These are phyloP conservation scores for Pholiota molesta DNA, from an alignment of 768 basidiomycete genomes.

Conservation along the genomic window DNA sequence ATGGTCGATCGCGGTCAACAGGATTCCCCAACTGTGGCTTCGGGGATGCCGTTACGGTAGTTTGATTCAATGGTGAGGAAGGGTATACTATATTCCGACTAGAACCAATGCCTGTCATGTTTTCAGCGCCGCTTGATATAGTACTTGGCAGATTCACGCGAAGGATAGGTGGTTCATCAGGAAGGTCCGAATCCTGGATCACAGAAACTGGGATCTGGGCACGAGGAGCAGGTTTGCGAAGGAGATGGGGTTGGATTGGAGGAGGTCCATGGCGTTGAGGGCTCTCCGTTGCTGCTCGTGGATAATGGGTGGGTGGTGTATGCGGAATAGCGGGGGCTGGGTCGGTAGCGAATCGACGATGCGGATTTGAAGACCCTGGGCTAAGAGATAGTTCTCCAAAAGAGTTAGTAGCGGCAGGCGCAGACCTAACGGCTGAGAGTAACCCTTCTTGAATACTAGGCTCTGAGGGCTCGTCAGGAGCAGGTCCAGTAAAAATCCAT, in stretches of 20 bases:
- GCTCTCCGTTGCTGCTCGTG: slow-evolving; percentile 21
- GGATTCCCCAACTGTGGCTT: slow-evolving; percentile 26
- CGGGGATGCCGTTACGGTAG: slow-evolving; percentile 12
- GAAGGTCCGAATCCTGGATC: slow-evolving; percentile 41
- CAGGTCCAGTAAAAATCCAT: slow-evolving; percentile 74
- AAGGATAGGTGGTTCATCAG: slow-evolving; percentile 16
- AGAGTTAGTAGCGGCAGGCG: background rate
- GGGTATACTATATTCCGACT: slow-evolving; percentile 38
- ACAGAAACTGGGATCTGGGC: slow-evolving; percentile 67
- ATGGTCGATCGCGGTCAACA: slow-evolving; percentile 24
- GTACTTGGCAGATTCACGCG: slow-evolving; percentile 56
- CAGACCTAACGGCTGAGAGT: background rate
- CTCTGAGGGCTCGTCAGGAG: slow-evolving; percentile 32
- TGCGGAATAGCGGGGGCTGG: slow-evolving; percentile 24
- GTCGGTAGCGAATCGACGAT: slow-evolving; percentile 41
- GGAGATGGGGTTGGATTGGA: slow-evolving; percentile 35
- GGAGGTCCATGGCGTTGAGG: slow-evolving; percentile 23
- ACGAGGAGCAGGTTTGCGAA: slow-evolving; percentile 66
- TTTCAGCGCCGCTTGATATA: slow-evolving; percentile 51
- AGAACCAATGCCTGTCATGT: slow-evolving; percentile 72
- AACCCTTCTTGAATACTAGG: background rate
- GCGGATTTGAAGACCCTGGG: slow-evolving; percentile 25
- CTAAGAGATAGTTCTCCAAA: background rate
- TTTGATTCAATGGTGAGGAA: slow-evolving; percentile 29
- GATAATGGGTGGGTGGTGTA: slow-evolving; percentile 26